Conservation (phyloP, 768 basidiomycete genomes). For the Amanita inopinata region DNA sequence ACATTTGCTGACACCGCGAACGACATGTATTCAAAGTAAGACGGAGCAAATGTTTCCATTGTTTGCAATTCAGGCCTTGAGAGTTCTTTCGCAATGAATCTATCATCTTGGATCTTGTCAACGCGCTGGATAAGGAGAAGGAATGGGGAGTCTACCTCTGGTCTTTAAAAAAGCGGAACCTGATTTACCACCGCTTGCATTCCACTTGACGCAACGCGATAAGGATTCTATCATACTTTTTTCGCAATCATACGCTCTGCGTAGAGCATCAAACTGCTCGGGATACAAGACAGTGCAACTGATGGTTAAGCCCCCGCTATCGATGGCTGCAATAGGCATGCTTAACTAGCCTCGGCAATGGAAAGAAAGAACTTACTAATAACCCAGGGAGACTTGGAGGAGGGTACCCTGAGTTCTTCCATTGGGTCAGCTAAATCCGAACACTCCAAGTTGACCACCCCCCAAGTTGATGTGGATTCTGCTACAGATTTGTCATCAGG, state of each 20-base stretch:
- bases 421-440: slow-evolving; percentile 58
- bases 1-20: slow-evolving; percentile 85
- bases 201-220: slow-evolving; percentile 92
- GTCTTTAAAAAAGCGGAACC: slow-evolving; percentile 97
- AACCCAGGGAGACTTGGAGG: slow-evolving; percentile 74
- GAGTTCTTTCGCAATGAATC: slow-evolving; percentile 96
- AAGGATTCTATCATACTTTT: slow-evolving; percentile 90
- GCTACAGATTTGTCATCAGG: slow-evolving; percentile 78
- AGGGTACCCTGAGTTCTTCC: slow-evolving; percentile 66
- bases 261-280: slow-evolving; percentile 91
- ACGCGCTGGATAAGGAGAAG: background rate
- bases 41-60: slow-evolving; percentile 94
- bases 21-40: slow-evolving; percentile 97
- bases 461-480: slow-evolving; percentile 87
- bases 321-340: slow-evolving; percentile 51
- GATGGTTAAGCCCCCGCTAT: slow-evolving; percentile 82
- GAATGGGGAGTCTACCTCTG: slow-evolving; percentile 42
- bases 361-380: slow-evolving; percentile 44
- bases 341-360: background rate
- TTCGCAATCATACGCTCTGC: slow-evolving; percentile 89
- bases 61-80: slow-evolving; percentile 86
- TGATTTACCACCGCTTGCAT: slow-evolving; percentile 91
- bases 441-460: slow-evolving; percentile 77
- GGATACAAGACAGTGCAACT: slow-evolving; percentile 93
- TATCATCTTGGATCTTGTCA: slow-evolving; percentile 58